A percentile compares a stretch with the other conserved stretches of the same genome.
Evolutionary conservation across 345 rosid genomes (phyloP).

Genomic region (Populus alba): DNA sequence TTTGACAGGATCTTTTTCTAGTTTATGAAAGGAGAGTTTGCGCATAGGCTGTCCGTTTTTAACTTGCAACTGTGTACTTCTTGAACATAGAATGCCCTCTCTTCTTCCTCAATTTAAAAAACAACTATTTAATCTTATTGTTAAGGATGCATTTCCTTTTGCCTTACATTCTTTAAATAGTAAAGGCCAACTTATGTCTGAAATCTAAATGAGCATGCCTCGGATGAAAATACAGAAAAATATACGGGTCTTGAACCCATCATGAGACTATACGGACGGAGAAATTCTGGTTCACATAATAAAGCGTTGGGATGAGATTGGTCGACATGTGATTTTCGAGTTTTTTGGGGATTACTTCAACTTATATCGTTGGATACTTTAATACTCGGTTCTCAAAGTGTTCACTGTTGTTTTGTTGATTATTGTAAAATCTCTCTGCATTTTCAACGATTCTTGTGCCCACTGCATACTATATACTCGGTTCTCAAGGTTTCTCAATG

Average conservation of each 20-base stretch:
- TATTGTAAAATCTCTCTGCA: not conserved
- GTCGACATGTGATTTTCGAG: not conserved
- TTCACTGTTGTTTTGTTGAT: not conserved
- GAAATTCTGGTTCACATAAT: not conserved
- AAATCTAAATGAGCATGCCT: not conserved
- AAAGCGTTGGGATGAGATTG: not conserved
- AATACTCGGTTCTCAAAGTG: not conserved
- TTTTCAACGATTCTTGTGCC: not conserved
- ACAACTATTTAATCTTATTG: not conserved
- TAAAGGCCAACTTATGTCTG: not conserved
- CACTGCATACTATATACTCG: not conserved
- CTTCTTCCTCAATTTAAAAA: not conserved
- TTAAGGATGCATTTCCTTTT: not conserved
- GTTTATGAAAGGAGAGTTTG: not conserved
- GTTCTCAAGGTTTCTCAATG: not conserved
- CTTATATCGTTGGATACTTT: not conserved
- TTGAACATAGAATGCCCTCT: not conserved
- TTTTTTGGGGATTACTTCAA: not conserved
- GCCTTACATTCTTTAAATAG: not conserved
- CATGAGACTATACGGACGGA: not conserved
- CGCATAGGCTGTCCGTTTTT: not conserved
- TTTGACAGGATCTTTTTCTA: not conserved
- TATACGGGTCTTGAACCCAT: not conserved
- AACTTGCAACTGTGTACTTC: not conserved
- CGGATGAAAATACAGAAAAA: not conserved